Base-by-base conservation (phyloP, 805 yeast species). In the Lipomyces sp. region DNA sequence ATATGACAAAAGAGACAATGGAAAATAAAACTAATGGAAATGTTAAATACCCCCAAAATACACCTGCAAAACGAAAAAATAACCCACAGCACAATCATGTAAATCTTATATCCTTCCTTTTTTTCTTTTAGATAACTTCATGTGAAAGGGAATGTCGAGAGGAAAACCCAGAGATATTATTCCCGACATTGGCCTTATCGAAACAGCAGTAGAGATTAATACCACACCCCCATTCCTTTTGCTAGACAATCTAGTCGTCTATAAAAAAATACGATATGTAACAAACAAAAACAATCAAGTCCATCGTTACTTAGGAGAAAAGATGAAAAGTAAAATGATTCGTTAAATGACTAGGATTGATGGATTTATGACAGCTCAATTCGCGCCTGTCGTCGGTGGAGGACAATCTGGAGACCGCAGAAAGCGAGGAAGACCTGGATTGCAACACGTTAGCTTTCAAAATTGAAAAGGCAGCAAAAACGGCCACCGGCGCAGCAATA, bases 341-440 rank as follows among this genome's bases (percentile, higher is more conserved):
- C 35, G 28, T 18, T 32, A 19, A 26, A n/a, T 31, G 7, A n/a
- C 2, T 10, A 43, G n/a, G 35, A 35, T n/a, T n/a, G 31, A 33
- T 13, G 14, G 13, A 38, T 47, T 22, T 8, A 45, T 53, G 47
- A 58, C 51, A 61, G 50, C 49, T 56, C 59, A 33, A 60, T 60
- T 31, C 60, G 29, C 39, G 57, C 44, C 47, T 58, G 54, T 59
- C 63, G 45, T 40, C 49, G 19, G 53, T 60, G 58, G 47, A 56
- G 40, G 58, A 77, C 70, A 19, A 88, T 79, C 69, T 91, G 98
- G 60, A 81, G 81, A 3, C 97, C 98, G 69, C 98, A 91, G 71
- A 90, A 91, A 29, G 83, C 72, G 63, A 93, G 84, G 76, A 89
- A 88, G 29, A 74, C 76, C 49, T 53, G 37, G 24, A n/a, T n/a